Percentiles rank a stretch among this genome's conserved stretches.
Conservation (phyloP, 768 basidiomycete genomes). For the Pleurotus pulmonarius region DNA sequence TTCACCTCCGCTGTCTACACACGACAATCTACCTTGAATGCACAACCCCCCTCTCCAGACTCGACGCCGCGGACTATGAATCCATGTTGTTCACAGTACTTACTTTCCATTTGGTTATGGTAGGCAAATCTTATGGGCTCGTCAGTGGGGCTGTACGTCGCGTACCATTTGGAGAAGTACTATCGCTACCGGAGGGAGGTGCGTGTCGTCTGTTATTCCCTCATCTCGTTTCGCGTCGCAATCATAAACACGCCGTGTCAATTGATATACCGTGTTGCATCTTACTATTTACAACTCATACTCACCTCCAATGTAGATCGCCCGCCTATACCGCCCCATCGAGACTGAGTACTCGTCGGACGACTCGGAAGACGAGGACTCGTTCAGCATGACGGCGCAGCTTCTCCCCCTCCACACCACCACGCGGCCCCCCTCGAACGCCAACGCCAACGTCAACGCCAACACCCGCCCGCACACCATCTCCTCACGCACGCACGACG, state of each 20-base stretch:
- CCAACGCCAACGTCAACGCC: background rate
- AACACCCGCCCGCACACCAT: too few species aligned
- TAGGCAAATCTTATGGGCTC: conserved; percentile 82
- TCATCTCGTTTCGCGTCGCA: background rate
- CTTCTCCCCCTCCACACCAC: conserved; percentile 52
- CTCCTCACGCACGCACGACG: too few species aligned
- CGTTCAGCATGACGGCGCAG: conserved; percentile 42
- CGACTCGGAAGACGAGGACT: conserved; percentile 55
- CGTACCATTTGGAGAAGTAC: conserved; percentile 69
- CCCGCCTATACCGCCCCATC: conserved; percentile 74
- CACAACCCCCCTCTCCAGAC: too few species aligned
- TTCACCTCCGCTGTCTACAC: background rate
- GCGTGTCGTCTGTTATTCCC: conserved; percentile 7
- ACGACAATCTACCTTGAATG: background rate
- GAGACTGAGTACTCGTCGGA: conserved; percentile 40
- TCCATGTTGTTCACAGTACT: background rate
- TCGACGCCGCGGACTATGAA: too few species aligned
- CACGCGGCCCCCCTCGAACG: background rate
- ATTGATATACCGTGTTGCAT: too few species aligned
- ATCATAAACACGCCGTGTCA: too few species aligned
- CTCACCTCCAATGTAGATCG: conserved; percentile 44
- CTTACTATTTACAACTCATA: background rate
- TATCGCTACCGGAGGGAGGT: conserved; percentile 82
- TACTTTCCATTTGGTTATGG: background rate
- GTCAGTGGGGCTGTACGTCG: conserved; percentile 57